Conservation (phyloP, 1,139 yeast genomes). For the Candida gigantensis region DNA sequence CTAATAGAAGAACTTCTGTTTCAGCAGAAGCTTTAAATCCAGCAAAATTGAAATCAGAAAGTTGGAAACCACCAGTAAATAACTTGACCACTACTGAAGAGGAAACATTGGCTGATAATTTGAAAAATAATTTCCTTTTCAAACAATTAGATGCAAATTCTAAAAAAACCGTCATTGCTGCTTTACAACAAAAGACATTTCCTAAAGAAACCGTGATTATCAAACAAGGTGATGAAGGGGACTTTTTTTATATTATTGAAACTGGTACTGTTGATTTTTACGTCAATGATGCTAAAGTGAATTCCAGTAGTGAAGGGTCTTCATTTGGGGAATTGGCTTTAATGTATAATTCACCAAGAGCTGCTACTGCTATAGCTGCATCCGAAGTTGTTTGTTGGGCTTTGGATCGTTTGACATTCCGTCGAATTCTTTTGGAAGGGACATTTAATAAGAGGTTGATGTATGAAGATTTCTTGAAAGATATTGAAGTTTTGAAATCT, state of each 20-base stretch:
- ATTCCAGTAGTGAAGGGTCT: slow-evolving; percentile 78
- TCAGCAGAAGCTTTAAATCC: slow-evolving; percentile 77
- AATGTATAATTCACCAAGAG: slow-evolving; percentile 97
- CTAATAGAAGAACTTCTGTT: slow-evolving; percentile 83
- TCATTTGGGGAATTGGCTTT: slow-evolving; percentile 96
- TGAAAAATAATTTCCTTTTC: slow-evolving; percentile 81
- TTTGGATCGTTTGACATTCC: slow-evolving; percentile 87
- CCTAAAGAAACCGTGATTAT: slow-evolving; percentile 68
- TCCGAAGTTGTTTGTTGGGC: slow-evolving; percentile 78
- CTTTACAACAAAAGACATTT: slow-evolving; percentile 72
- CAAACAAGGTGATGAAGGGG: slow-evolving; percentile 96
- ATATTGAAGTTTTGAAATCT: slow-evolving; percentile 74
- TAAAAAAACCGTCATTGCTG: slow-evolving; percentile 74
- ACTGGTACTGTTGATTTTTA: slow-evolving; percentile 79
- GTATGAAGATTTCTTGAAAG: slow-evolving; percentile 87
- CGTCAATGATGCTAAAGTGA: slow-evolving; percentile 73
- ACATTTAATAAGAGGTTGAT: slow-evolving; percentile 87
- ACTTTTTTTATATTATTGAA: slow-evolving; percentile 88
- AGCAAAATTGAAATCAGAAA: slow-evolving; percentile 54
- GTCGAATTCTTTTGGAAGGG: slow-evolving; percentile 86
- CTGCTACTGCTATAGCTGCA: slow-evolving; percentile 87
- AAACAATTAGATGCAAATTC: slow-evolving; percentile 74
- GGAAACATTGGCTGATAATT: slow-evolving; percentile 65
- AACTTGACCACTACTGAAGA: slow-evolving; percentile 66
- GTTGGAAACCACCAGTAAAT: slow-evolving; percentile 75